Evolutionary conservation across 2,329 filamentous ascomycete genomes (phyloP), one percentile per base, ranked within the genome.

Genomic region (Ophiostoma novo-ulmi): DNA sequence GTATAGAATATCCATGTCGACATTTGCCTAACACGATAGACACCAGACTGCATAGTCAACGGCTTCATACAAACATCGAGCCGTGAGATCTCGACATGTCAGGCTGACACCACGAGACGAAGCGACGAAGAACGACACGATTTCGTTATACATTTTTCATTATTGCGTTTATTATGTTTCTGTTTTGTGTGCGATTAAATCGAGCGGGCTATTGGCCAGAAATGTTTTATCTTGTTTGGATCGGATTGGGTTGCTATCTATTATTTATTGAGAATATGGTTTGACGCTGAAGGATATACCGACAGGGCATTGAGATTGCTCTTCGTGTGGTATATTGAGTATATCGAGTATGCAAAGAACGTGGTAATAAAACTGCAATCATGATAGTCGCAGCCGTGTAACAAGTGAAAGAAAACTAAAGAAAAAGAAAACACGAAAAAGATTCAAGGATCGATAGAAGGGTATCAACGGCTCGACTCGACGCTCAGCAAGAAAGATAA

Each of bases 161-260:
- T 63, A 17, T n/a, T 63, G 13, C 58, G 52, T 26, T 58, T 26
- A 6, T 58, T 48, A 48, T 48, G 44, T n/a, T 20, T 48, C 0
- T 31, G 38, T 13, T 39, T 44, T n/a, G 6, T 20, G 20, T 22
- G 22, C 14, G 5, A 13, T 14, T 17, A 58, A 13, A 17, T 36
- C 36, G 58, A 63, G 58, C 58, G 58, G 58, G 58, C 58, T 13
- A 63, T 63, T 63, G 58, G 58, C 58, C 64, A 67, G 44, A 67
- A 67, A 26, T 48, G 17, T 48, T n/a, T 48, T 48, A 20, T 38
- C 31, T 41, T 67, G 39, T 39, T 67, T 48, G 14, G n/a, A 14
- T 41, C 6, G 36, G 36, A 26, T 41, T 22, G 36, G 52, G 17
- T 41, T 41, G 26, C 13, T 26, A 14, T 36, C 41, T 55, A 14